Evolutionary conservation across 306 rosid genomes (phyloP).

Genomic region (Arachis stenosperma): DNA sequence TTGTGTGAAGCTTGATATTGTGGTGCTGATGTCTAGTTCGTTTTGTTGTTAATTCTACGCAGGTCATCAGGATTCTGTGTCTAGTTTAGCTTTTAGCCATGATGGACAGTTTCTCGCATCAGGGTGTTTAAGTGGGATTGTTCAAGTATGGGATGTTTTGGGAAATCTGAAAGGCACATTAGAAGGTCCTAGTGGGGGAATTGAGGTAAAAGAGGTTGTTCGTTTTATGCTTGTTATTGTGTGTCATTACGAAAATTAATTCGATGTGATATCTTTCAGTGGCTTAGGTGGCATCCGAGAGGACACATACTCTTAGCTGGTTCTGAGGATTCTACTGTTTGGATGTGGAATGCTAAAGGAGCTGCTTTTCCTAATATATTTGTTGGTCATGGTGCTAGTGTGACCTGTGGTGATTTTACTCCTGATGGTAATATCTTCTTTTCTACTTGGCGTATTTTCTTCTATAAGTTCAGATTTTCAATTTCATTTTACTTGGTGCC

Average conservation of each 20-base stretch:
- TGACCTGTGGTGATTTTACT: constrained; percentile 93
- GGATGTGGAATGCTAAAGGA: constrained; percentile 93
- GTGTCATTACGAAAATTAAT: constrained; percentile 30
- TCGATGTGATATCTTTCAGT: constrained; percentile 58
- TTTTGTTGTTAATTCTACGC: constrained; percentile 32
- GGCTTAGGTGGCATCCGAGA: constrained; percentile 96
- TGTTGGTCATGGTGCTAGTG: constrained; percentile 79
- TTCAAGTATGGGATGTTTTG: constrained; percentile 77
- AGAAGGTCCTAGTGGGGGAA: constrained; percentile 82
- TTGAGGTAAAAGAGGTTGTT: constrained; percentile 56
- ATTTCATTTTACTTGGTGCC: constrained; percentile 40
- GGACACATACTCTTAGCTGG: constrained; percentile 86
- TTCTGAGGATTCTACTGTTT: constrained; percentile 74
- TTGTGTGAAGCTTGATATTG: constrained; percentile 12
- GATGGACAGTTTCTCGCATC: constrained; percentile 86
- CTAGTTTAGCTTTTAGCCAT: constrained; percentile 73
- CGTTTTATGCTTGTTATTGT: constrained; percentile 8
- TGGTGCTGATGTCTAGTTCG: constrained; percentile 13
- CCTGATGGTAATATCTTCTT: constrained; percentile 75
- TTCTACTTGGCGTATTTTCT: constrained; percentile 35
- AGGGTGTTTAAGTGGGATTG: constrained; percentile 73
- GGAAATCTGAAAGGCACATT: constrained; percentile 57
- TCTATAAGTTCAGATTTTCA: constrained; percentile 4
- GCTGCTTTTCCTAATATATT: constrained; percentile 59
- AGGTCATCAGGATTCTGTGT: constrained; percentile 83